phyloP scores from a whole-genome alignment of 2,329 filamentous ascomycete species.

The Cryphonectria nitschkei region DNA sequence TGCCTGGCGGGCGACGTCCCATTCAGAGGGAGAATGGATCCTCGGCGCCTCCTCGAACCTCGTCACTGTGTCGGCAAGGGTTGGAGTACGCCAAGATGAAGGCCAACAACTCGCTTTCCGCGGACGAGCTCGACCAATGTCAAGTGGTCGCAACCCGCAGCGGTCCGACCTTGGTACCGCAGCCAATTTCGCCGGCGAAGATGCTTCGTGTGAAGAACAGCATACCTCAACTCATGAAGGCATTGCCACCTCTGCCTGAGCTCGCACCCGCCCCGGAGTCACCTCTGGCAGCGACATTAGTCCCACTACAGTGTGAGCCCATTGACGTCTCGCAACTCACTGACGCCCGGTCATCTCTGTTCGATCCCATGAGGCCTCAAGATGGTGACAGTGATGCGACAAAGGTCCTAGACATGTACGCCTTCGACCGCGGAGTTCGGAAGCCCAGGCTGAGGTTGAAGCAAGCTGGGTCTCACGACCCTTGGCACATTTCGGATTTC shows the following conservation, averaged over 20 bases:
- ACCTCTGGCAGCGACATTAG: conserved; percentile 17
- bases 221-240: conserved; percentile 57
- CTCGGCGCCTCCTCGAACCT: conserved; percentile 21
- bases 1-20: neutral
- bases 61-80: conserved; percentile 23
- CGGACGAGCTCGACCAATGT: conserved; percentile 22
- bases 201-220: conserved; percentile 53
- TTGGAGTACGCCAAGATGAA: conserved; percentile 17
- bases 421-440: conserved; percentile 20
- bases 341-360: conserved; percentile 25
- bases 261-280: conserved; percentile 21
- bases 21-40: neutral
- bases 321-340: conserved; percentile 27
- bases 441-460: conserved; percentile 28
- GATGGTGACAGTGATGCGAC: conserved; percentile 6
- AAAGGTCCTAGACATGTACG: conserved; percentile 20
- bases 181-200: conserved; percentile 51
- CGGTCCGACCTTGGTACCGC: conserved; percentile 47
- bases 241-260: conserved; percentile 50
- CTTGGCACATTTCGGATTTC: neutral
- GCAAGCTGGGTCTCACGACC: conserved; percentile 16
- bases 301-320: conserved; percentile 23
- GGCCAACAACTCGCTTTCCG: conserved; percentile 4
- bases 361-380: conserved; percentile 4
- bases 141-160: conserved; percentile 27